Percentiles rank a stretch among this genome's conserved stretches.
phyloP scores from a whole-genome alignment of 495 filamentous ascomycete species.

The Penicillium desertorum region DNA sequence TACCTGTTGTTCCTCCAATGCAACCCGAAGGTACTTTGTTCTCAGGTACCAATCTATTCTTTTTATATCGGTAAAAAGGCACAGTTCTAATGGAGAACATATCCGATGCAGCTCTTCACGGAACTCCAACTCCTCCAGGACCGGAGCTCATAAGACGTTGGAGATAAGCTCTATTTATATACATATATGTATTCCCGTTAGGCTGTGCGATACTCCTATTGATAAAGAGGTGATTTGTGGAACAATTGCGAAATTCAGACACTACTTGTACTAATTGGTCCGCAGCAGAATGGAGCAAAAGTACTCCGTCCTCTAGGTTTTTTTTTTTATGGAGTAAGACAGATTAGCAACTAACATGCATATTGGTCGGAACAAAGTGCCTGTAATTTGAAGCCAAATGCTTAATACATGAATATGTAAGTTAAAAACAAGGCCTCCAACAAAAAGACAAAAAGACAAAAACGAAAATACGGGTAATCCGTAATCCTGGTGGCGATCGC shows the following conservation, averaged over 20 bases:
- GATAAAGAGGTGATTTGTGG: constrained; percentile 13
- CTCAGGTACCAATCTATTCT: neutral
- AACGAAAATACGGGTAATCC: constrained; percentile 30
- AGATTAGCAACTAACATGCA: neutral
- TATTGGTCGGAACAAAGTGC: constrained; percentile 7
- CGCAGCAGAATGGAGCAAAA: constrained; percentile 1
- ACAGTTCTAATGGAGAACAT: constrained; percentile 17
- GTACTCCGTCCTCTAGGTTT: neutral
- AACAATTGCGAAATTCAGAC: constrained; percentile 6
- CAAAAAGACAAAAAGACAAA: neutral
- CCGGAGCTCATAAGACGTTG: neutral
- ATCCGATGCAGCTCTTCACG: constrained; percentile 19
- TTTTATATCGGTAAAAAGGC: neutral
- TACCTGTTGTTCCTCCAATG: neutral
- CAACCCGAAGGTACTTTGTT: neutral
- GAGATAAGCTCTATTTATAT: neutral
- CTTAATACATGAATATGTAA: neutral
- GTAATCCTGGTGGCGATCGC: constrained; percentile 45
- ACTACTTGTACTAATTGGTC: neutral
- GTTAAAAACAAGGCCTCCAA: neutral
- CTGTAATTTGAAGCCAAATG: neutral
- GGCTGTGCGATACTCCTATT: neutral
- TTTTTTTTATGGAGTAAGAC: neutral
- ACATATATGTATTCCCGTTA: neutral
- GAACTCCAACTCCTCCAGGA: constrained; percentile 7